Evolutionary conservation across 805 yeast species (phyloP).

Genomic region (Ogataea henricii): DNA sequence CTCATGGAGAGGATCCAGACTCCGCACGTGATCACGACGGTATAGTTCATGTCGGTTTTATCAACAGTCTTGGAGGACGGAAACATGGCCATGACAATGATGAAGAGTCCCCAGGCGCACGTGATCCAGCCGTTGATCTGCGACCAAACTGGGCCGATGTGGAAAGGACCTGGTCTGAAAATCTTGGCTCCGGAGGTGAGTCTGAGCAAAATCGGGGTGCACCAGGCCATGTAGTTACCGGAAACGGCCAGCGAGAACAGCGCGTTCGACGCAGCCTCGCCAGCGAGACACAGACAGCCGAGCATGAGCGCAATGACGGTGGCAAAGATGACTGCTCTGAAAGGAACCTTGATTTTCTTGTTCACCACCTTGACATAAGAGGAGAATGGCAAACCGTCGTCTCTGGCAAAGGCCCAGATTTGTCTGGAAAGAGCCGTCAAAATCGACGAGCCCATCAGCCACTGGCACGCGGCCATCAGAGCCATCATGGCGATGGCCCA

Average conservation of each 20-base stretch:
- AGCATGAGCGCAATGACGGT: slow-evolving; percentile 49
- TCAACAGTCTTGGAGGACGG: slow-evolving; percentile 48
- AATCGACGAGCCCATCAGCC: slow-evolving; percentile 65
- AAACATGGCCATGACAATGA: slow-evolving; percentile 60
- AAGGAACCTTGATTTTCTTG: slow-evolving; percentile 58
- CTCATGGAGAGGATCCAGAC: slow-evolving; percentile 54
- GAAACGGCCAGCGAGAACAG: slow-evolving; percentile 64
- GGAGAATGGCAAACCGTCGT: slow-evolving; percentile 70
- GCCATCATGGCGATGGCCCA: slow-evolving; percentile 70
- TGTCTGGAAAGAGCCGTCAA: slow-evolving; percentile 69
- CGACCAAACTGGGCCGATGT: slow-evolving; percentile 54
- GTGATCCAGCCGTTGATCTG: slow-evolving; percentile 47
- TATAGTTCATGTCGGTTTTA: slow-evolving; percentile 64
- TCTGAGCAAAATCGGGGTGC: slow-evolving; percentile 56
- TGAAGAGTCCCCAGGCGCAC: slow-evolving; percentile 50
- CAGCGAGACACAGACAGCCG: slow-evolving; percentile 61
- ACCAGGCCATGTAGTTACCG: slow-evolving; percentile 66
- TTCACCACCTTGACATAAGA: slow-evolving; percentile 58
- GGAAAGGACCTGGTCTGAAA: slow-evolving; percentile 68
- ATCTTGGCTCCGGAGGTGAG: slow-evolving; percentile 50
- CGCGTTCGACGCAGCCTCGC: slow-evolving; percentile 64
- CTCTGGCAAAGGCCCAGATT: slow-evolving; percentile 76
- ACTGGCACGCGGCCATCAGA: slow-evolving; percentile 59
- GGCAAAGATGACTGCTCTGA: slow-evolving; percentile 61
- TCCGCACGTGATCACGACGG: slow-evolving; percentile 63